Conservation (phyloP, 345 rosid genomes). For the Eutrema heterophyllum region DNA sequence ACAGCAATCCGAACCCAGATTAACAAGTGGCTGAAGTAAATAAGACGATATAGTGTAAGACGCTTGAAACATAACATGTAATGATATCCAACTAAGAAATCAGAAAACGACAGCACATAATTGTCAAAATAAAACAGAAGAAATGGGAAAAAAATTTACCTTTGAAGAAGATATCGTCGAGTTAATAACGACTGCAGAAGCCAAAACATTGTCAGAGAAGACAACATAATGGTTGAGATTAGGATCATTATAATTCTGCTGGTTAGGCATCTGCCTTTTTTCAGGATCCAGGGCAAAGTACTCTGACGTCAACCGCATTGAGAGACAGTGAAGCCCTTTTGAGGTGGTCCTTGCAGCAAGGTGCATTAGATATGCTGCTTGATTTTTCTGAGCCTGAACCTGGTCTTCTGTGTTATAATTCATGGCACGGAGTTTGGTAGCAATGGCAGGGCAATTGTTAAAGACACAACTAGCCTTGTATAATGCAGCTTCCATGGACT, state of each 20-base stretch:
- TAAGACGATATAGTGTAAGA: neutral
- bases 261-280: slow-evolving; percentile 65
- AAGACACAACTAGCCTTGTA: slow-evolving; percentile 51
- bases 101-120: neutral
- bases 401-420: slow-evolving; percentile 67
- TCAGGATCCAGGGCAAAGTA: slow-evolving; percentile 60
- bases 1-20: slow-evolving; percentile 12
- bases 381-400: slow-evolving; percentile 59
- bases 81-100: neutral
- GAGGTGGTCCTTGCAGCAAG: slow-evolving; percentile 88
- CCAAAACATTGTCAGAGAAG: slow-evolving; percentile 85
- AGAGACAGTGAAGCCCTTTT: slow-evolving; percentile 92
- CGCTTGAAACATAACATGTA: neutral
- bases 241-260: slow-evolving; percentile 44
- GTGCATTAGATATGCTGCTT: slow-evolving; percentile 64
- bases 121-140: neutral
- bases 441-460: slow-evolving; percentile 65
- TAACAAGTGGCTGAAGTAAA: slow-evolving; percentile 9
- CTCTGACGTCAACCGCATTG: slow-evolving; percentile 81
- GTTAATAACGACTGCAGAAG: slow-evolving; percentile 81
- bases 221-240: slow-evolving; percentile 68
- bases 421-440: slow-evolving; percentile 72
- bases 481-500: slow-evolving; percentile 52
- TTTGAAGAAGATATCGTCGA: slow-evolving; percentile 61
- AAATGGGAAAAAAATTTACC: slow-evolving; percentile 39